These are phyloP conservation scores for Neopestalotiopsis sp. DNA, from an alignment of 2,329 filamentous ascomycete genomes.

Conservation along the genomic window DNA sequence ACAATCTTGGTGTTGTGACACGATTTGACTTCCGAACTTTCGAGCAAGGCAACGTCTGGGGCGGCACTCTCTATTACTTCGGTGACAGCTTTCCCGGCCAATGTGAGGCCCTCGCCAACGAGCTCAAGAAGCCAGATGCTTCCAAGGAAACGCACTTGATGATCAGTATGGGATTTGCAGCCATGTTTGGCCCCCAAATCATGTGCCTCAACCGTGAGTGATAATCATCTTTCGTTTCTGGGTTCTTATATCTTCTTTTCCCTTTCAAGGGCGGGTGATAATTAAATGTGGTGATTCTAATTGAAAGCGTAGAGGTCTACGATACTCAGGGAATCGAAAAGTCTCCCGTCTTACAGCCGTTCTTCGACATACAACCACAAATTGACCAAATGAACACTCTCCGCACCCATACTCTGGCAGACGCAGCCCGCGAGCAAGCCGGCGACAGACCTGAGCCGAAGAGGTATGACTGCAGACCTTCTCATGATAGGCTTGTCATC, in stretches of 20 bases:
- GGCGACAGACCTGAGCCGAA: background rate
- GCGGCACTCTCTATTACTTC: constrained; percentile 12
- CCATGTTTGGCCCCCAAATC: background rate
- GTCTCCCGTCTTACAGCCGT: background rate
- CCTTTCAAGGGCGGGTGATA: background rate
- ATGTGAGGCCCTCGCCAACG: constrained; percentile 14
- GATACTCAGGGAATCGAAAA: constrained; percentile 8
- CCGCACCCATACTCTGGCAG: background rate
- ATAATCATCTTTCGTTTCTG: background rate
- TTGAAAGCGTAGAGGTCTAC: constrained; percentile 3
- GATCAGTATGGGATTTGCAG: constrained; percentile 12
- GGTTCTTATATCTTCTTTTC: background rate
- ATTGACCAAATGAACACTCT: background rate
- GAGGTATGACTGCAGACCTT: background rate
- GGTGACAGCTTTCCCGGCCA: constrained; percentile 13
- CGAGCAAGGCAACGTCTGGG: constrained; percentile 11
- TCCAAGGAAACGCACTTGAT: constrained; percentile 18
- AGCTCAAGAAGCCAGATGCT: constrained; percentile 16
- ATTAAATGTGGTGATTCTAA: background rate
- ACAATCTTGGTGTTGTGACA: constrained; percentile 51
- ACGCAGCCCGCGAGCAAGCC: constrained; percentile 2
- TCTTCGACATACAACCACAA: constrained; percentile 2
- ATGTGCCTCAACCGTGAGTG: constrained; percentile 2
- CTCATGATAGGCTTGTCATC: constrained; percentile 1
- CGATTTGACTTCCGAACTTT: constrained; percentile 21